Base-by-base conservation (phyloP, 768 basidiomycete genomes). In the Xerocomus spinulosus region DNA sequence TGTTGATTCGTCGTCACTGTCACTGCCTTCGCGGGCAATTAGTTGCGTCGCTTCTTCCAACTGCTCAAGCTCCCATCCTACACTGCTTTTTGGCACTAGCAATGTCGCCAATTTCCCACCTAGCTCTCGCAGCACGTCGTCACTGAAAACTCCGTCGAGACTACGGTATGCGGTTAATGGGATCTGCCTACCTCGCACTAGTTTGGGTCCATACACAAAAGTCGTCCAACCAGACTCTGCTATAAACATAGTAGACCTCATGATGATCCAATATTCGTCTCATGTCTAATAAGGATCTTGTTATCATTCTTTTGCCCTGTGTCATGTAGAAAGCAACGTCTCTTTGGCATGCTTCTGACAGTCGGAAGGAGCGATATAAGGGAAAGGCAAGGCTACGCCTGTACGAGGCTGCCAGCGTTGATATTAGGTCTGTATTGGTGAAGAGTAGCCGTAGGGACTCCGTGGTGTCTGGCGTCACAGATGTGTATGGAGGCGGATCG, bases 241-340 rank as follows among this genome's bases (percentile, higher is more conserved):
- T 83, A 64, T 90, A 92, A n/a, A 90, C 73, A 63, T 90, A 91
- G 67, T 92, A 93, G 9, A 87, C 83, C 53, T 89, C 88, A 54
- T 90, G 87, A 57, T 80, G 83, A 58, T 90, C 88, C 52, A 93
- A 66, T 40, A 89, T 81, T 33, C 73, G 63, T 67, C 85, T 90
- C 71, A 83, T 73, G 62, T 81, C 82, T 36, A 93, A 69, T 29
- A 92, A 72, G 58, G 77, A 83, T 55, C 86, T 79, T 45, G 80
- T 63, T 20, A 87, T 71, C 28, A 68, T 70, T 33, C 85, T 77
- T 66, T 77, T 83, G 2, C 90, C 90, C 46, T 70, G 74, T 7
- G 64, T 60, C 34, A 92, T 71, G 45, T 83, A 57, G 25, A 60
- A 58, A 14, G 80, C 81, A n/a, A 80, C 77, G 61, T 93, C 90